Conservation (phyloP, 2,329 filamentous ascomycete genomes). For the Sarocladium strictum region DNA sequence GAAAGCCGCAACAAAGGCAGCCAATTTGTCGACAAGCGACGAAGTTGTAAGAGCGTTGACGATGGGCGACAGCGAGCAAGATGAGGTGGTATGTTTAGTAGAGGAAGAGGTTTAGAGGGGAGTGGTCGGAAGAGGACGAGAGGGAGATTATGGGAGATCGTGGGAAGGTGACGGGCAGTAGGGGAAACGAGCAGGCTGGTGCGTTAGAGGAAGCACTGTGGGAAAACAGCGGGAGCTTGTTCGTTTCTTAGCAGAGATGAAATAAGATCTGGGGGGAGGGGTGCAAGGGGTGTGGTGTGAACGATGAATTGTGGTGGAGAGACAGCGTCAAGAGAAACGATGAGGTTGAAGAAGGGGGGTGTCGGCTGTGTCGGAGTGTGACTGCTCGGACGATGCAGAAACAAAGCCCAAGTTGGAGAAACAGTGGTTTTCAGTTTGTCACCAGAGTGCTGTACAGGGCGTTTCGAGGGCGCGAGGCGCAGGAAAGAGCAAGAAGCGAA, state of each 20-base stretch:
- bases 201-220: conserved; percentile 1
- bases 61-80: not conserved
- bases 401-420: not conserved
- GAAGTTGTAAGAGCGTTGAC: not conserved
- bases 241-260: conserved; percentile 10
- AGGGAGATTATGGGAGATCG: conserved; percentile 7
- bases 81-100: not conserved
- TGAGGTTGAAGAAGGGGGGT: not conserved
- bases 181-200: conserved; percentile 4
- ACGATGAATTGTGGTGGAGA: not conserved
- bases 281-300: not conserved
- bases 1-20: conserved; percentile 1
- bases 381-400: not conserved
- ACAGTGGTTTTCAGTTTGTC: not conserved
- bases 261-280: conserved; percentile 8
- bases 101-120: conserved; percentile 2
- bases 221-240: conserved; percentile 9
- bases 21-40: conserved; percentile 2
- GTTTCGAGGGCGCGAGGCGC: conserved; percentile 6
- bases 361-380: not conserved
- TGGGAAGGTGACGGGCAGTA: not conserved
- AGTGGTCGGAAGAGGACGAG: conserved; percentile 1
- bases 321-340: not conserved
- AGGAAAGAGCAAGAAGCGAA: not conserved
- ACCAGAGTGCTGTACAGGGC: not conserved